phyloP scores from a whole-genome alignment of 257 asterid species.

The Solanum virginianum region DNA sequence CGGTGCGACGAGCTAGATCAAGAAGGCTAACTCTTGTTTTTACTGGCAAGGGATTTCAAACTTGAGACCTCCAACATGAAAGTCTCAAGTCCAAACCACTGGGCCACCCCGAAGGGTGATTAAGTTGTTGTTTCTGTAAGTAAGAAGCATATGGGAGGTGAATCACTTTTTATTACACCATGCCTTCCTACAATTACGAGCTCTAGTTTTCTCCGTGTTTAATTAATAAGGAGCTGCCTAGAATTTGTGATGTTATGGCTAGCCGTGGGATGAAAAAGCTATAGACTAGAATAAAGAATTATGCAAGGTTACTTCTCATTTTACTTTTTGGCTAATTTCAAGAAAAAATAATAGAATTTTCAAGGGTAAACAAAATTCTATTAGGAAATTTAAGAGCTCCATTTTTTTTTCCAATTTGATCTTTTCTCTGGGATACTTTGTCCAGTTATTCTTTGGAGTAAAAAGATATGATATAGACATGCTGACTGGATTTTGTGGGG shows the following conservation, averaged over 20 bases:
- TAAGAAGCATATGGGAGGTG: not conserved
- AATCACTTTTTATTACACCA: not conserved
- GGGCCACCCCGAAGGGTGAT: no score
- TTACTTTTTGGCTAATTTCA: not conserved
- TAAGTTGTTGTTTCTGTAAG: not conserved
- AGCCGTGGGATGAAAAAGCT: not conserved
- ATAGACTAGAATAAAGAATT: not conserved
- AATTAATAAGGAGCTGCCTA: not conserved
- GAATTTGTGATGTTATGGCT: not conserved
- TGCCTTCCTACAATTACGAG: not conserved
- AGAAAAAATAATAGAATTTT: not conserved
- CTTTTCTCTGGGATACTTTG: not conserved
- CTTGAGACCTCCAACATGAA: no score
- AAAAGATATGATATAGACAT: not conserved
- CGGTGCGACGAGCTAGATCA: no score
- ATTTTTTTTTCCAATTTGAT: not conserved
- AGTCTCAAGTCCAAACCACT: no score
- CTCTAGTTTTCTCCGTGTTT: not conserved
- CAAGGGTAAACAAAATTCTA: not conserved
- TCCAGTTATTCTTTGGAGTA: not conserved
- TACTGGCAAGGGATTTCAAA: no score
- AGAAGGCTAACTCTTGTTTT: no score
- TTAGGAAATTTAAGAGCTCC: not conserved
- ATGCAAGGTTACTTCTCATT: not conserved
- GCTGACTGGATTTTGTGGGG: not conserved